Conservation (phyloP, 768 basidiomycete genomes). For the Polyporus arcularius region DNA sequence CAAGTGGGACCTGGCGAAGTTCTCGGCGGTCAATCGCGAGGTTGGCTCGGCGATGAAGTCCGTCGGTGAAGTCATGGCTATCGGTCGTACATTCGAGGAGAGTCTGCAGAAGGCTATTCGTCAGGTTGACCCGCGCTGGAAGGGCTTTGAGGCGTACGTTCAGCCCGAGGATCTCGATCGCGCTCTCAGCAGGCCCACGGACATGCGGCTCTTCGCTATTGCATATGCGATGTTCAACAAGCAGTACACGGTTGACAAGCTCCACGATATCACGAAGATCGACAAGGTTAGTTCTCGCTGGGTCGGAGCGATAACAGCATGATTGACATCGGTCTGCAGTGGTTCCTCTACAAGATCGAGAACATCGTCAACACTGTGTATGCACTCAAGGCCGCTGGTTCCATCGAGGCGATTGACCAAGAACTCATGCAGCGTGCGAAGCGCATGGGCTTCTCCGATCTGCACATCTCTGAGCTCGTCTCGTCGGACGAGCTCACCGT, state of each 20-base stretch:
- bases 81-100: slow-evolving; percentile 98
- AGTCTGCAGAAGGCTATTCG: slow-evolving; percentile 97
- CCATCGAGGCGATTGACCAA: slow-evolving; percentile 66
- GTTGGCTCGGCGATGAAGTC: slow-evolving; percentile 99
- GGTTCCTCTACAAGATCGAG: slow-evolving; percentile 99
- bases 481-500: slow-evolving; percentile 73
- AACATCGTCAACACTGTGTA: slow-evolving; percentile 93
- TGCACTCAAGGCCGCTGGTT: slow-evolving; percentile 66
- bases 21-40: slow-evolving; percentile 90
- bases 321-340: slow-evolving; percentile 44
- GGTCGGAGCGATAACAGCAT: not conserved
- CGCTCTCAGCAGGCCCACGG: slow-evolving; percentile 83
- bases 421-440: slow-evolving; percentile 88
- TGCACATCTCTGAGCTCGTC: slow-evolving; percentile 85
- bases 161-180: slow-evolving; percentile 82
- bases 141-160: slow-evolving; percentile 95
- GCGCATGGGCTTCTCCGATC: slow-evolving; percentile 92
- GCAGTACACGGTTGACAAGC: slow-evolving; percentile 83
- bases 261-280: slow-evolving; percentile 96
- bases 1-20: slow-evolving; percentile 99
- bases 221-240: slow-evolving; percentile 97
- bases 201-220: slow-evolving; percentile 95
- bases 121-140: slow-evolving; percentile 95
- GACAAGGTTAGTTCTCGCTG: slow-evolving; percentile 65
- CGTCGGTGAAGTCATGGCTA: slow-evolving; percentile 99